A percentile compares a stretch with the other conserved stretches of the same genome.
phyloP scores from a whole-genome alignment of 306 rosid genomes.

The Phaseolus lunatus region DNA sequence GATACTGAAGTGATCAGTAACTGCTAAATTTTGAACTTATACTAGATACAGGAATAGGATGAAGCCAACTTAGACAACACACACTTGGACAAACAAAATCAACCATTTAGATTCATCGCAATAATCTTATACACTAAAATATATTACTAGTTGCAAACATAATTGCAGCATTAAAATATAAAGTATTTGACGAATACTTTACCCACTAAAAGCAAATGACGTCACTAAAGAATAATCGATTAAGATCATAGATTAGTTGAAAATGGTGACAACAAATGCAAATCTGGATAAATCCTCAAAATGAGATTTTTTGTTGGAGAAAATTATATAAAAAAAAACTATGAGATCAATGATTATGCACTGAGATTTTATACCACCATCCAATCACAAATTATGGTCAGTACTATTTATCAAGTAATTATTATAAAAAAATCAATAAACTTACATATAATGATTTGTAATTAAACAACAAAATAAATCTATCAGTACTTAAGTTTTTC shows the following conservation, averaged over 20 bases:
- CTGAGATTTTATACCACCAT: too few species aligned
- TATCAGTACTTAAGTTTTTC: too few species aligned
- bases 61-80: neutral
- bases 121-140: neutral
- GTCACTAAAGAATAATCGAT: neutral
- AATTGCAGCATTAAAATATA: neutral
- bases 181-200: conserved; percentile 2
- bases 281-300: neutral
- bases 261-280: neutral
- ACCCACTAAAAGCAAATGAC: conserved; percentile 25
- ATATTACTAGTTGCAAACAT: neutral
- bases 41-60: conserved; percentile 14
- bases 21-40: neutral
- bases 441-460: too few species aligned
- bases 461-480: too few species aligned
- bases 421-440: too few species aligned
- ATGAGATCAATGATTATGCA: too few species aligned
- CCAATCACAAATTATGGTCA: too few species aligned
- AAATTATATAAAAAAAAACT: neutral
- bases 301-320: neutral
- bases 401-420: too few species aligned
- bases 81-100: conserved; percentile 24
- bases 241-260: neutral
- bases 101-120: conserved; percentile 31
- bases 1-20: neutral